A percentile compares a stretch with the other conserved stretches of the same genome.
Evolutionary conservation across 1,284 basidiomycete genomes (phyloP).

Genomic region (Caloboletus firmus): DNA sequence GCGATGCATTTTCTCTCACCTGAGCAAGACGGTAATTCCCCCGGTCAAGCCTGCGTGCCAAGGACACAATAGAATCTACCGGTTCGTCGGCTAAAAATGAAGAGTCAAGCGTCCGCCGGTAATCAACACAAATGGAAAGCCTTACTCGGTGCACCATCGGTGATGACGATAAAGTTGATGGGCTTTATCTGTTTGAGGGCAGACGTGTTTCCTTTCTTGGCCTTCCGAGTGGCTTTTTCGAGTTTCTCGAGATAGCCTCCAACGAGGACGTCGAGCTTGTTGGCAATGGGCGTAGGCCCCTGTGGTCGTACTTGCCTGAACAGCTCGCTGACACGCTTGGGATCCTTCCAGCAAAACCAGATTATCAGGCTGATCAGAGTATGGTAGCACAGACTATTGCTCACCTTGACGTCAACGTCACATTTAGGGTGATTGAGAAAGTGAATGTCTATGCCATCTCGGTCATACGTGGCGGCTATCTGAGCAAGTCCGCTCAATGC

Average conservation of each 20-base stretch:
- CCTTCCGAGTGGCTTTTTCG: constrained; percentile 38
- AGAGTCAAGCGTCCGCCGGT: not conserved
- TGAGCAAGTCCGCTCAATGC: constrained; percentile 44
- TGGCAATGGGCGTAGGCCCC: constrained; percentile 51
- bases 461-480: constrained; percentile 41
- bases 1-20: constrained; percentile 33
- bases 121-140: constrained; percentile 14
- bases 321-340: constrained; percentile 36
- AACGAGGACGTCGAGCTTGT: constrained; percentile 48
- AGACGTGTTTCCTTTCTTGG: constrained; percentile 30
- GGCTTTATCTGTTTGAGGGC: constrained; percentile 47
- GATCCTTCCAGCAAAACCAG: constrained; percentile 23
- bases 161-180: constrained; percentile 60
- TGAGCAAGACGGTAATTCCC: constrained; percentile 54
- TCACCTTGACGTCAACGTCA: constrained; percentile 21
- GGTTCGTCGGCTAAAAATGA: constrained; percentile 48
- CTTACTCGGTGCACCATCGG: constrained; percentile 58
- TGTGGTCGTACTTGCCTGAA: constrained; percentile 46
- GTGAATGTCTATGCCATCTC: constrained; percentile 48
- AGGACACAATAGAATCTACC: constrained; percentile 46
- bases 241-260: constrained; percentile 46
- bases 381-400: not conserved
- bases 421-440: constrained; percentile 42
- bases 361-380: not conserved
- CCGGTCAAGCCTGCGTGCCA: constrained; percentile 49